phyloP scores from a whole-genome alignment of 768 basidiomycete genomes.

The Dictyophora rubrovolvata region DNA sequence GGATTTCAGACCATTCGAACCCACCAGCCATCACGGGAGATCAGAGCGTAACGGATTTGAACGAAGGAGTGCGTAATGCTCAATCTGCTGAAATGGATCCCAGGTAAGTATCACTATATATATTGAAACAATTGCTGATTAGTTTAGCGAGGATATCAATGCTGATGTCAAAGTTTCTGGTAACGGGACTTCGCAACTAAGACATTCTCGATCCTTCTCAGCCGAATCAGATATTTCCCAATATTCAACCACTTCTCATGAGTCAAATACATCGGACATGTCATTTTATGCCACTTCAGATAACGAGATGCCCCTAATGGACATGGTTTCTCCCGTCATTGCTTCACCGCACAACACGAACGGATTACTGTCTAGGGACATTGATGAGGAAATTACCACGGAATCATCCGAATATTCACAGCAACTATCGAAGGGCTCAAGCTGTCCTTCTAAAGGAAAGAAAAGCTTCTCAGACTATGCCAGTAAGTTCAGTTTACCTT shows the following conservation, averaged over 20 bases:
- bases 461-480: slow-evolving; percentile 27
- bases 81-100: not conserved
- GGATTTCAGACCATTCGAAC: slow-evolving; percentile 43
- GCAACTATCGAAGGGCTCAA: not conserved
- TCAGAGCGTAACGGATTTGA: not conserved
- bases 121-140: not conserved
- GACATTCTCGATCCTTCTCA: slow-evolving; percentile 51
- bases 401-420: slow-evolving; percentile 13
- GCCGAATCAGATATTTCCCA: slow-evolving; percentile 46
- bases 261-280: slow-evolving; percentile 4
- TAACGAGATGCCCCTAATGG: not conserved
- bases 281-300: not conserved
- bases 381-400: not conserved
- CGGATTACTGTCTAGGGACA: not conserved
- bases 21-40: not conserved
- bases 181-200: not conserved
- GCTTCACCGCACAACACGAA: not conserved
- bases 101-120: not conserved
- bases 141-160: not conserved
- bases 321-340: not conserved
- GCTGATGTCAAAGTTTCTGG: not conserved
- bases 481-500: slow-evolving; percentile 25
- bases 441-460: not conserved
- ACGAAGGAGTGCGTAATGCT: not conserved
- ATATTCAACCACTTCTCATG: slow-evolving; percentile 26